Evolutionary conservation across 352 stramenopile genomes (phyloP), one percentile per base, ranked within the genome.

Genomic region (Phytopythium cucurbitacearum): DNA sequence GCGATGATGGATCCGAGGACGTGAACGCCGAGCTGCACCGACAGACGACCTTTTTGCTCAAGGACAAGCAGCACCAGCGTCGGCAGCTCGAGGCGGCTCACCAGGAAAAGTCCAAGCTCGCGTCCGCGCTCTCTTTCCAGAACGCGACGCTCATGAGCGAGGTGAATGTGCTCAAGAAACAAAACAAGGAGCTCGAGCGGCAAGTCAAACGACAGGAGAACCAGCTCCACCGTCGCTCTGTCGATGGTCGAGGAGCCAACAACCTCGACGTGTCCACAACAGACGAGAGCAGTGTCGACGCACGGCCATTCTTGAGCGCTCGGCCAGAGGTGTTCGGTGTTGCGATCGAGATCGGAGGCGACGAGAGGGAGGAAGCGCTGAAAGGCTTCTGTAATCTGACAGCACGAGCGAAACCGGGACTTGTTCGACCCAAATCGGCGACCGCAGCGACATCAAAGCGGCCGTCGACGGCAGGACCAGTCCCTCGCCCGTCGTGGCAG

Each of bases 31-130:
- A 93, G 55, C 41, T 93, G 0, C 76, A 90, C 48, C 71, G 82
- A 6, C 80, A 93, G 46, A 93, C 89, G 43, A 68, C 53, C 7
- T 93, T 88, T 45, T 57, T 91, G 15, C 54, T 90, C 12, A 80
- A 87, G 50, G 83, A 86, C 48, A 87, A 88, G 46, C 74, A 88
- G 35, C 76, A 89, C n/a, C 41, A 90, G 37, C 73, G 77, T 9
- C 60, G 70, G 1, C 80, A 90, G 42, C 70, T 88, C 33, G 77
- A 89, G n/a, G 60, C 76, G 33, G 65, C 68, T 1, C 69, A 68
- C 46, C 71, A 76, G 46, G 80, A 91, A 36, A 85, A 86, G 36
- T 75, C 84, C 61, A 89, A 93, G 54, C 67, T 93, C 9, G 74
- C 73, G 35, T 67, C 82, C 3, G 77, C 79, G 4, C 49, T 93